These are phyloP conservation scores for Hypoxylon sp. DNA, from an alignment of 2,329 filamentous ascomycete species.

Conservation along the genomic window DNA sequence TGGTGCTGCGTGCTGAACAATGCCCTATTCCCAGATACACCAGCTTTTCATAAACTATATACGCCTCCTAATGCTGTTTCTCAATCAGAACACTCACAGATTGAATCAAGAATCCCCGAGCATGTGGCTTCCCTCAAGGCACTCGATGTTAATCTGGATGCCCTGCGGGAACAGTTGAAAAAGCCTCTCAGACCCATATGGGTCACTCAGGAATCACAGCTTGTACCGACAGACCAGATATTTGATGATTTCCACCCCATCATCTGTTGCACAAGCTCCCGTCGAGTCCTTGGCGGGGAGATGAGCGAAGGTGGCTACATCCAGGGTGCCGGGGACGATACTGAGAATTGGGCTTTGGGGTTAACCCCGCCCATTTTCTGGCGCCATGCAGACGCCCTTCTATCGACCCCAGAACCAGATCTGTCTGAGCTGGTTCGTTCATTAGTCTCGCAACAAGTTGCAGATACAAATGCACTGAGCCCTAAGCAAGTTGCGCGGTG, in stretches of 20 bases:
- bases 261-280: slow-evolving; percentile 88
- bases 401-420: slow-evolving; percentile 76
- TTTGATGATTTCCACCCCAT: slow-evolving; percentile 77
- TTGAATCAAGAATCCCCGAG: slow-evolving; percentile 70
- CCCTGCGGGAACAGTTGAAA: slow-evolving; percentile 69
- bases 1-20: slow-evolving; percentile 93
- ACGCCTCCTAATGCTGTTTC: slow-evolving; percentile 82
- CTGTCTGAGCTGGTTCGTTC: slow-evolving; percentile 64
- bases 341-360: slow-evolving; percentile 90
- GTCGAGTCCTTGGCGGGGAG: slow-evolving; percentile 77
- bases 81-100: slow-evolving; percentile 83
- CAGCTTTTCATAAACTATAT: slow-evolving; percentile 67
- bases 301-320: slow-evolving; percentile 83
- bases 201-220: slow-evolving; percentile 78
- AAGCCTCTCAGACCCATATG: slow-evolving; percentile 85
- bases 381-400: slow-evolving; percentile 73
- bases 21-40: slow-evolving; percentile 75
- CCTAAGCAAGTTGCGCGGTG: slow-evolving; percentile 55
- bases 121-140: slow-evolving; percentile 67
- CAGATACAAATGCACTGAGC: slow-evolving; percentile 15
- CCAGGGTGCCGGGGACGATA: slow-evolving; percentile 95
- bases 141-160: slow-evolving; percentile 72
- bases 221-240: slow-evolving; percentile 58
- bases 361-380: slow-evolving; percentile 87
- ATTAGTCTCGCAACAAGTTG: slow-evolving; percentile 56